Conservation (phyloP, 805 yeast genomes). For the Myxozyma melibiosi region DNA sequence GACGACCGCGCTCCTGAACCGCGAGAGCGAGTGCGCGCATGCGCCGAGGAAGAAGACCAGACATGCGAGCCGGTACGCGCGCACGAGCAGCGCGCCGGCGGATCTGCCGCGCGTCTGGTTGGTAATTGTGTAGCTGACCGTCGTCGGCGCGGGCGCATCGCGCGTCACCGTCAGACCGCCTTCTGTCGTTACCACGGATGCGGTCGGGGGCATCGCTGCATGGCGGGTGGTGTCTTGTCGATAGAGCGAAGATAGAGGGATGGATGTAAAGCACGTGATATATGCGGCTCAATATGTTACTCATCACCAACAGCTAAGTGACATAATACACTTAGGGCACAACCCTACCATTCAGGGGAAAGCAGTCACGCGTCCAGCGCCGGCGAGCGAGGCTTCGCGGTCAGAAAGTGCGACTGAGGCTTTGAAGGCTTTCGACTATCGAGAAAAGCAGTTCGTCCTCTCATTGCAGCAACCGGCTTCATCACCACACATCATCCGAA, state of each 20-base stretch:
- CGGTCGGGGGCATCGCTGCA: background rate
- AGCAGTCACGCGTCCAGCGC: constrained; percentile 10
- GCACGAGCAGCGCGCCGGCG: background rate
- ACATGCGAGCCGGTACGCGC: background rate
- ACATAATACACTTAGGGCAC: background rate
- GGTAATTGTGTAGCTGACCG: constrained; percentile 23
- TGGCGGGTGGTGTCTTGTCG: background rate
- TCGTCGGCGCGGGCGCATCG: constrained; percentile 17
- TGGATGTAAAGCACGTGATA: constrained; percentile 7
- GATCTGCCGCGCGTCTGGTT: constrained; percentile 8
- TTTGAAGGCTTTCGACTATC: background rate
- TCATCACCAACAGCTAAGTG: background rate
- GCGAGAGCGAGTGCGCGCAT: constrained; percentile 3
- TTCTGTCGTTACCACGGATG: background rate
- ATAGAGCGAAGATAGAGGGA: background rate
- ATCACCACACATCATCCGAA: constrained; percentile 3
- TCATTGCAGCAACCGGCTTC: constrained; percentile 4
- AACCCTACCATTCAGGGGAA: background rate
- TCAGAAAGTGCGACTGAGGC: background rate
- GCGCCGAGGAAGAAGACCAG: background rate
- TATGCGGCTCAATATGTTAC: constrained; percentile 3
- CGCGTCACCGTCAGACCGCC: constrained; percentile 15
- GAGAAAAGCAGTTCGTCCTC: constrained; percentile 4
- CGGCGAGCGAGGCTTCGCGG: background rate
- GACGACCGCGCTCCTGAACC: background rate